Conservation (phyloP, 257 asterid genomes). For the Cinchona pubescens region DNA sequence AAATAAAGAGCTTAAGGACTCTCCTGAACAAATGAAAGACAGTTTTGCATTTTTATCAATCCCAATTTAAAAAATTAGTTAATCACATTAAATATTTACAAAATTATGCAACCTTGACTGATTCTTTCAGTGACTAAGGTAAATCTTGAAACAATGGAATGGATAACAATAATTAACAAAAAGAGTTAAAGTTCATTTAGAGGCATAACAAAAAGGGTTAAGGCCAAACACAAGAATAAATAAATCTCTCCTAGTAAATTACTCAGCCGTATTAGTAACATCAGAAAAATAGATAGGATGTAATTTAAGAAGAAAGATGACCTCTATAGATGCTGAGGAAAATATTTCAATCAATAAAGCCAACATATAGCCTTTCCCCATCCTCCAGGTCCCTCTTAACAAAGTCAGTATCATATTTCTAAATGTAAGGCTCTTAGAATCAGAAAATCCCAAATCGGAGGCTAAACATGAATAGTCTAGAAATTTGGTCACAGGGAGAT, state of each 20-base stretch:
- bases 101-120: too few relatives aligned
- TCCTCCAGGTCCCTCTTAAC: background rate
- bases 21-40: too few relatives aligned
- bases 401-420: background rate
- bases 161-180: too few relatives aligned
- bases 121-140: too few relatives aligned
- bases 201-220: too few relatives aligned
- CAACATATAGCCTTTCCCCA: background rate
- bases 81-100: too few relatives aligned
- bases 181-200: too few relatives aligned
- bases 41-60: too few relatives aligned
- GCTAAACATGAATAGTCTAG: background rate
- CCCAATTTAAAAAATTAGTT: too few relatives aligned
- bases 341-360: background rate
- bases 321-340: background rate
- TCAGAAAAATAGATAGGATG: background rate
- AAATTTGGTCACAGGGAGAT: conserved; percentile 1
- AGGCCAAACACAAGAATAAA: background rate
- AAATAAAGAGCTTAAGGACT: too few relatives aligned
- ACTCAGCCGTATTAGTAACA: background rate
- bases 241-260: background rate
- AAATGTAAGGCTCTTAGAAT: background rate
- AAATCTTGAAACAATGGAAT: too few relatives aligned
- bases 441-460: background rate
- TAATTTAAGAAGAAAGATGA: background rate